A percentile compares a stretch with the other conserved stretches of the same genome.
phyloP scores from a whole-genome alignment of 139 green algal genomes.

The Eudorina sp. region DNA sequence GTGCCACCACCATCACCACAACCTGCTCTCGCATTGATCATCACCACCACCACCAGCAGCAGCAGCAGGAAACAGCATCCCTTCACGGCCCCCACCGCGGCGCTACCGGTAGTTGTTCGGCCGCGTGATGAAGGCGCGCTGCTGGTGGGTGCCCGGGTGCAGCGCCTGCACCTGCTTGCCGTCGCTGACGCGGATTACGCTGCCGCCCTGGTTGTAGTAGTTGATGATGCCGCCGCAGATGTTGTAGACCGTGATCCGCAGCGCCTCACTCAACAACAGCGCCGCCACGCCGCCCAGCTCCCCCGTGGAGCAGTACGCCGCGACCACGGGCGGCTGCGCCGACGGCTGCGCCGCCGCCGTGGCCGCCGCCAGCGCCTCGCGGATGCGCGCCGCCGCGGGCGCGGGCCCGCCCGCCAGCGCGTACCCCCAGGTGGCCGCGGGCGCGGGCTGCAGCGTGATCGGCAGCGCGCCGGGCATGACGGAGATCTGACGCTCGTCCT shows the following conservation, averaged over 20 bases:
- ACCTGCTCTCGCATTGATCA: no score
- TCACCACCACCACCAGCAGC: not conserved
- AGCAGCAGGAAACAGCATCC: not conserved
- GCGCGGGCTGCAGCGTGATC: slow-evolving; percentile 27
- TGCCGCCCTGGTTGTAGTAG: slow-evolving; percentile 66
- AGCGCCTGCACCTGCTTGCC: slow-evolving; percentile 57
- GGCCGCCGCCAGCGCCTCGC: slow-evolving; percentile 37
- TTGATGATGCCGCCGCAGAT: slow-evolving; percentile 63
- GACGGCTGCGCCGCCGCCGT: slow-evolving; percentile 33
- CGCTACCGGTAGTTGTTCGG: slow-evolving; percentile 51
- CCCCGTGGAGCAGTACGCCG: slow-evolving; percentile 52
- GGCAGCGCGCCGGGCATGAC: slow-evolving; percentile 43
- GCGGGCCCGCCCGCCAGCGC: slow-evolving; percentile 7
- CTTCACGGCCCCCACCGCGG: not conserved
- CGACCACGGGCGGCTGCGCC: slow-evolving; percentile 39
- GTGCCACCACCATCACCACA: not conserved
- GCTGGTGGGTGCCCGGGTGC: slow-evolving; percentile 48
- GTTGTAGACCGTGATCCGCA: slow-evolving; percentile 36
- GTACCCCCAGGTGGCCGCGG: slow-evolving; percentile 44
- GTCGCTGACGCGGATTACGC: not conserved
- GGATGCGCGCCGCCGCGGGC: not conserved
- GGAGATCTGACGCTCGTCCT: slow-evolving; percentile 44
- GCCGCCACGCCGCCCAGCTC: slow-evolving; percentile 45
- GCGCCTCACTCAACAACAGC: slow-evolving; percentile 33
- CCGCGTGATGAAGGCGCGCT: slow-evolving; percentile 43